Evolutionary conservation across 805 yeast species (phyloP).

Genomic region (Diddensiella caesifluorescens): DNA sequence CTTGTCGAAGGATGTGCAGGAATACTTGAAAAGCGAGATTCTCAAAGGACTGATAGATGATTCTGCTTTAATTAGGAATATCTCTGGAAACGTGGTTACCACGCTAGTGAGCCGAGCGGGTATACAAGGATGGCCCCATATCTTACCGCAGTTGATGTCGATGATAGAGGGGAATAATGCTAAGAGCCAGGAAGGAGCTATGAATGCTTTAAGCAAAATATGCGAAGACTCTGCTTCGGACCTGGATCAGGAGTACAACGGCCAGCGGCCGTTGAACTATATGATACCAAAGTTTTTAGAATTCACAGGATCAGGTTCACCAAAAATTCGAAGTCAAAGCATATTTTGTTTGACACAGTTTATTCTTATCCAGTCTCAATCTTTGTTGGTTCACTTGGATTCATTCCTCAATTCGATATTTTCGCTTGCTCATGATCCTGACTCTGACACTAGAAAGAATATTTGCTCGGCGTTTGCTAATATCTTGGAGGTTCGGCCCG

Average conservation of each 20-base stretch:
- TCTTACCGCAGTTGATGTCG: slow-evolving; percentile 62
- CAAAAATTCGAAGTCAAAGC: slow-evolving; percentile 54
- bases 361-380: slow-evolving; percentile 62
- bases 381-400: slow-evolving; percentile 60
- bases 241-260: slow-evolving; percentile 60
- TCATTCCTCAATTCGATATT: slow-evolving; percentile 60
- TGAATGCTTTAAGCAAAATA: slow-evolving; percentile 75
- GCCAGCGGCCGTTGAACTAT: slow-evolving; percentile 60
- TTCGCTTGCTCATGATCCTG: slow-evolving; percentile 56
- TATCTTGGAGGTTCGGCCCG: slow-evolving; percentile 73
- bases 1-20: slow-evolving; percentile 35
- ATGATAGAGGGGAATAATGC: slow-evolving; percentile 46
- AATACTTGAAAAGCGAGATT: slow-evolving; percentile 42
- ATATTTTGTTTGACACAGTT: slow-evolving; percentile 74
- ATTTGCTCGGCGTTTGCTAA: slow-evolving; percentile 71
- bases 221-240: slow-evolving; percentile 78
- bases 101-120: slow-evolving; percentile 69
- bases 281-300: slow-evolving; percentile 62
- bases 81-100: slow-evolving; percentile 87
- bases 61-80: slow-evolving; percentile 66
- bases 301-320: slow-evolving; percentile 38
- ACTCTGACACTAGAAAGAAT: slow-evolving; percentile 58
- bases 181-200: slow-evolving; percentile 65
- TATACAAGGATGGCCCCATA: slow-evolving; percentile 64
- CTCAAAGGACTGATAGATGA: slow-evolving; percentile 47